Evolutionary conservation across 805 yeast genomes (phyloP).

Genomic region (Yarrowia alimentaria): DNA sequence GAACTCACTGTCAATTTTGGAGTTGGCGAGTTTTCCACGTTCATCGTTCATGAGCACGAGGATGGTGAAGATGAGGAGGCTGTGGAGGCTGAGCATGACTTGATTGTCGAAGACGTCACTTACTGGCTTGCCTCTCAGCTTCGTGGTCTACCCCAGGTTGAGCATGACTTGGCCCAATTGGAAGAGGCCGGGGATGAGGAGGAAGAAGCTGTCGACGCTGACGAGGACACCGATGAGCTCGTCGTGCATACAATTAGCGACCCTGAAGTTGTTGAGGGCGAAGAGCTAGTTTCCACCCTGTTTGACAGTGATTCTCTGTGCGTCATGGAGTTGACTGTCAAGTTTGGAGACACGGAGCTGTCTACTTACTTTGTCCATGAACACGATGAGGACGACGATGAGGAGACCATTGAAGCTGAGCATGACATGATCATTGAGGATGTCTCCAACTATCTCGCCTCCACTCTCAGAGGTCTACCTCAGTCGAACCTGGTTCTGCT

Average conservation of each 20-base stretch:
- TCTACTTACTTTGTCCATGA: conserved; percentile 11
- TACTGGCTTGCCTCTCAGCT: conserved; percentile 5
- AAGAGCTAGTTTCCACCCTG: background rate
- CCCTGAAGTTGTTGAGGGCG: conserved; percentile 7
- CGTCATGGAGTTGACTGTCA: conserved; percentile 12
- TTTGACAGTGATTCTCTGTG: conserved; percentile 23
- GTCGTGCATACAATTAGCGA: conserved; percentile 4
- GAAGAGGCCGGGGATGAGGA: conserved; percentile 4
- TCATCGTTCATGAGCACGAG: conserved; percentile 17
- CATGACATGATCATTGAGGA: conserved; percentile 6
- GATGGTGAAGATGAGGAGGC: conserved; percentile 22
- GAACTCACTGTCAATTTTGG: conserved; percentile 12
- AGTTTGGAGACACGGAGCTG: conserved; percentile 8
- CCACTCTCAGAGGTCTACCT: conserved; percentile 1
- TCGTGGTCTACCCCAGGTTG: conserved; percentile 4
- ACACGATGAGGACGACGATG: conserved; percentile 15
- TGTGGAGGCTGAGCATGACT: conserved; percentile 2
- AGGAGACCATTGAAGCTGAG: conserved; percentile 1
- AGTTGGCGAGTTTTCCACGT: conserved; percentile 8
- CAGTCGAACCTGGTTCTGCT: conserved; percentile 4
- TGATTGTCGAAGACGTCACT: conserved; percentile 7
- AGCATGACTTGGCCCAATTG: background rate
- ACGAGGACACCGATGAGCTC: background rate
- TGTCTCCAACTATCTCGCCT: background rate
- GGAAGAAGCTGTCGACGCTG: conserved; percentile 2